These are phyloP conservation scores for Brassica cretica DNA, from an alignment of 345 rosid species.

Conservation along the genomic window DNA sequence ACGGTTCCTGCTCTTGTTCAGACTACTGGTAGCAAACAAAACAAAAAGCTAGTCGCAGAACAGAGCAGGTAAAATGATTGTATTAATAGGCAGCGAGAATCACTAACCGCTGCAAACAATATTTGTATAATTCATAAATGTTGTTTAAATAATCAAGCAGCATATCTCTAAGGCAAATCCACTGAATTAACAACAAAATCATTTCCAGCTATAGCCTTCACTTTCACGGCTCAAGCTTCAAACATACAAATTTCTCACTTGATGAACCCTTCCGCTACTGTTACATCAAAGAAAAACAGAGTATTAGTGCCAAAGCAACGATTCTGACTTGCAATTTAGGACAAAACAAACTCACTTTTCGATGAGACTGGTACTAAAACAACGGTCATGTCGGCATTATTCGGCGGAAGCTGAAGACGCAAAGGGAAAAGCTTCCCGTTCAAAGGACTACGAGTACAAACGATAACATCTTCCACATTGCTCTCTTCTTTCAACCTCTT, in stretches of 20 bases:
- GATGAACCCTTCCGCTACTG: slow-evolving; percentile 33
- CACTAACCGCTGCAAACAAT: slow-evolving; percentile 23
- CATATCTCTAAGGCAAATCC: not conserved
- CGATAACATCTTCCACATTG: slow-evolving; percentile 59
- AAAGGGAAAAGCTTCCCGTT: slow-evolving; percentile 81
- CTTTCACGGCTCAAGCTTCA: slow-evolving; percentile 21
- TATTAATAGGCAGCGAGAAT: not conserved
- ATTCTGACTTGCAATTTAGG: not conserved
- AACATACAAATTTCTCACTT: slow-evolving; percentile 20
- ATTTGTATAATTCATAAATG: slow-evolving; percentile 22
- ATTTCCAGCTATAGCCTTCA: slow-evolving; percentile 12
- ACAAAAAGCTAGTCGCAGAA: not conserved
- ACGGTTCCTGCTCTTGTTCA: slow-evolving; percentile 70
- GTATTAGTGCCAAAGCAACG: not conserved
- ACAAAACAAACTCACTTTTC: slow-evolving; percentile 44
- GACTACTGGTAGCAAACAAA: slow-evolving; percentile 62
- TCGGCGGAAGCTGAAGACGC: slow-evolving; percentile 92
- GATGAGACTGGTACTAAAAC: slow-evolving; percentile 66
- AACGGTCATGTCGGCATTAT: slow-evolving; percentile 78
- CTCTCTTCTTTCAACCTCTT: slow-evolving; percentile 73
- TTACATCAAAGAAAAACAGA: slow-evolving; percentile 23
- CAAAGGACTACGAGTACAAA: slow-evolving; percentile 89
- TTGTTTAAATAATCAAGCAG: slow-evolving; percentile 18
- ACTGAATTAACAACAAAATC: slow-evolving; percentile 28
- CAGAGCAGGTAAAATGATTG: not conserved